Percentiles rank a stretch among this genome's conserved stretches.
Conservation (phyloP, 495 filamentous ascomycete genomes). For the Hypoxylon lenormandii region DNA sequence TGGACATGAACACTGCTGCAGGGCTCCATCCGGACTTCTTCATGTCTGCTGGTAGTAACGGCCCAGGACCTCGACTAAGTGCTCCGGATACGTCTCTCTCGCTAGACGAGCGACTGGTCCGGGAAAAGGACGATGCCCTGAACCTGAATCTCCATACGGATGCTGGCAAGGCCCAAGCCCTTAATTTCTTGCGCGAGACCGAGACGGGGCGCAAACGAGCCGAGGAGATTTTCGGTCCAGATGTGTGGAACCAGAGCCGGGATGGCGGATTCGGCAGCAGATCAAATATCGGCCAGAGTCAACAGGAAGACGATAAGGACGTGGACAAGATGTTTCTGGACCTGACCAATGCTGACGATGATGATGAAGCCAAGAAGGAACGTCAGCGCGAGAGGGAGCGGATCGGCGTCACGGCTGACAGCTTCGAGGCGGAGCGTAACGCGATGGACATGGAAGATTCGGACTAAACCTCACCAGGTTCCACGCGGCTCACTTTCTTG, state of each 20-base stretch:
- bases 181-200: constrained; percentile 56
- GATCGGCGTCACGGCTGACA: constrained; percentile 51
- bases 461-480: constrained; percentile 22
- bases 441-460: constrained; percentile 55
- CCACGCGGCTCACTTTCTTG: not conserved
- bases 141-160: constrained; percentile 51
- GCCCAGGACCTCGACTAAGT: constrained; percentile 51
- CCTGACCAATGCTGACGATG: constrained; percentile 63
- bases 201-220: constrained; percentile 55
- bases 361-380: constrained; percentile 55
- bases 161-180: constrained; percentile 49
- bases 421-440: constrained; percentile 55
- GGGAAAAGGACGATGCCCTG: constrained; percentile 51
- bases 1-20: constrained; percentile 50
- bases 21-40: constrained; percentile 55
- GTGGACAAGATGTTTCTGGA: constrained; percentile 67
- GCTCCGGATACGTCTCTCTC: constrained; percentile 51
- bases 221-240: constrained; percentile 57
- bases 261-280: constrained; percentile 42
- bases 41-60: constrained; percentile 48
- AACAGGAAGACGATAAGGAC: constrained; percentile 58
- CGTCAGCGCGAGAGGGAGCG: constrained; percentile 42
- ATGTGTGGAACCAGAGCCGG: constrained; percentile 50
- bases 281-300: constrained; percentile 40
- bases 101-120: constrained; percentile 58